Percentiles rank a stretch among this genome's conserved stretches.
Conservation (phyloP, 139 green algal species). For the Tetradesmus obliquus region DNA sequence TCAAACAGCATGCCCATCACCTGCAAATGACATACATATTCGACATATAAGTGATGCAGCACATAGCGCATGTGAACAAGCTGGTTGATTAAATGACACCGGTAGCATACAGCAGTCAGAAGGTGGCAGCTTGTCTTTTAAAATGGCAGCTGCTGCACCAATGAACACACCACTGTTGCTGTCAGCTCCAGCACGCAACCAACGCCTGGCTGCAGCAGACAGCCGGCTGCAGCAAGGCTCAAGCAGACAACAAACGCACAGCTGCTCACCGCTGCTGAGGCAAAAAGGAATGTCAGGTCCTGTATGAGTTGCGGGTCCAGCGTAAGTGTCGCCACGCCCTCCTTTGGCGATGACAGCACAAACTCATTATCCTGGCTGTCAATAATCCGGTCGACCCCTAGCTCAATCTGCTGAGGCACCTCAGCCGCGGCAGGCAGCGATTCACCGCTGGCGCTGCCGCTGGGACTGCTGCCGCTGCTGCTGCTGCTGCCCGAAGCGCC, state of each 20-base stretch:
- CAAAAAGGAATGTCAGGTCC: conserved; percentile 87
- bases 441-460: not conserved
- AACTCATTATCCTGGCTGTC: conserved; percentile 98
- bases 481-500: not conserved
- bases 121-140: not conserved
- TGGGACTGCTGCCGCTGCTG: not conserved
- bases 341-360: conserved; percentile 95
- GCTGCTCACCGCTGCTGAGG: conserved; percentile 60
- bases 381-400: conserved; percentile 94
- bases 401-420: conserved; percentile 41
- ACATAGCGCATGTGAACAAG: not conserved
- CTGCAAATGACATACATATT: conserved; percentile 34
- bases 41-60: not conserved
- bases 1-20: conserved; percentile 81
- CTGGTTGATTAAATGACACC: not conserved
- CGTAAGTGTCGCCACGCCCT: conserved; percentile 84
- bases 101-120: not conserved
- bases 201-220: no score
- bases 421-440: not conserved
- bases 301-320: conserved; percentile 90
- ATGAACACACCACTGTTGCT: not conserved
- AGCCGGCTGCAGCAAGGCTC: no score
- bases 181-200: not conserved
- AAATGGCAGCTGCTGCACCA: not conserved
- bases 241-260: no score